phyloP scores from a whole-genome alignment of 2,329 filamentous ascomycete species.

The Dactylella cylindrospora region DNA sequence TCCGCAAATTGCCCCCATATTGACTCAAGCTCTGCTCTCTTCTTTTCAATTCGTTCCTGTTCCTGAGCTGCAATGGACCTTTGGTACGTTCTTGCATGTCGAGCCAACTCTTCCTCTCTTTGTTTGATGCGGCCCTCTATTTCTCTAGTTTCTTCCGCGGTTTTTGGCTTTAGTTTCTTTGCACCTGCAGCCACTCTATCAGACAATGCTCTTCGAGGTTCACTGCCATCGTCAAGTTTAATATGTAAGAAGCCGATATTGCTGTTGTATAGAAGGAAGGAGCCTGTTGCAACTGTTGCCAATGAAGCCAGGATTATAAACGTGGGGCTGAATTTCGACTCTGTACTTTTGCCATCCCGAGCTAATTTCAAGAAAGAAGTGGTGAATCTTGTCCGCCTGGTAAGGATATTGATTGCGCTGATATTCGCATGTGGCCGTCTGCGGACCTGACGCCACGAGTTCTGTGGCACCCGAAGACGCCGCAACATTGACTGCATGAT shows the following conservation, averaged over 20 bases:
- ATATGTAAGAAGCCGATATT: slow-evolving; percentile 16
- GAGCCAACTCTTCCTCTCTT: slow-evolving; percentile 30
- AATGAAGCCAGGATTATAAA: too few species aligned
- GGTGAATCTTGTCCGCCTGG: background rate
- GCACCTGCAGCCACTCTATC: slow-evolving; percentile 25
- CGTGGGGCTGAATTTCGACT: too few species aligned
- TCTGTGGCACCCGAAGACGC: background rate
- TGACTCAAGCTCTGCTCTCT: slow-evolving; percentile 15
- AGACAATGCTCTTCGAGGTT: slow-evolving; percentile 3
- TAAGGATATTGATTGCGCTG: background rate
- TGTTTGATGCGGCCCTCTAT: slow-evolving; percentile 36
- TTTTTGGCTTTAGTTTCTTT: slow-evolving; percentile 26
- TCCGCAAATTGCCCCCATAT: slow-evolving; percentile 30
- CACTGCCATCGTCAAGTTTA: slow-evolving; percentile 22
- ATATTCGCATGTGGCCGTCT: too few species aligned
- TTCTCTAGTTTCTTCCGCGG: slow-evolving; percentile 25
- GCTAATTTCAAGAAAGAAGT: too few species aligned
- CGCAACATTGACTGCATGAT: too few species aligned
- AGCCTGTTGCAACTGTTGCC: slow-evolving; percentile 15
- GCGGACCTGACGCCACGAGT: background rate
- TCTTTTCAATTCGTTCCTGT: slow-evolving; percentile 7
- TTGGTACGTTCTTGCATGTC: slow-evolving; percentile 35
- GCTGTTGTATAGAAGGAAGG: slow-evolving; percentile 26
- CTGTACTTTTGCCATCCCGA: too few species aligned
- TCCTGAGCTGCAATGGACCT: slow-evolving; percentile 33